Base-by-base conservation (phyloP, 495 filamentous ascomycete genomes). In the Hyaloscypha bicolor region DNA sequence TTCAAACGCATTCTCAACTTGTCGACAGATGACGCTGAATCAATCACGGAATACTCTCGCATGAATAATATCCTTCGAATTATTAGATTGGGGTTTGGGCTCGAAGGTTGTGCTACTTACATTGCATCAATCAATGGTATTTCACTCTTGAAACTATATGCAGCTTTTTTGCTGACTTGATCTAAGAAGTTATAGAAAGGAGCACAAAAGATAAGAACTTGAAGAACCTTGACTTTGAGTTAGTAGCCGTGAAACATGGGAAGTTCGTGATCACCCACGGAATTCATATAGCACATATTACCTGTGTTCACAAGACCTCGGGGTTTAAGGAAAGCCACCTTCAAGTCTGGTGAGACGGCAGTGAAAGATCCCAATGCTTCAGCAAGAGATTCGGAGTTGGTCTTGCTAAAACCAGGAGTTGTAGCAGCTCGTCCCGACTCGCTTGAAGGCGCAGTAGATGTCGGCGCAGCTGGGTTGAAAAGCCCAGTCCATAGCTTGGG, bases 211-310 rank as follows among this genome's bases (percentile, higher is more conserved):
- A 97, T 83, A 65, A 99, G 82, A 73, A 95, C 90, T 88, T 99
- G 95, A 60, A 99, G 81, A 75, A 97, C 88, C 93, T 97, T 25
- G 66, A 16, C 61, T 39, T 21, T 4, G 19, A 19, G 61, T 73
- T 32, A 74, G 65, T 29, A 33, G n/a, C 53, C 35, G 45, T 11
- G 55, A 55, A 52, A 29, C 52, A 25, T 11, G 11, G 29, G 21
- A 32, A 65, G 60, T 72, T 66, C 42, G 39, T 37, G 1, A 59
- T 51, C 19, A 65, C 92, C 81, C 85, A 98, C 95, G 55, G 95
- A 97, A 81, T 98, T 99, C 96, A 99, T 98, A 81, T 97, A 99
- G 79, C 95, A 99, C 93, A 98, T 95, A 74, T 99, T 99, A 9
- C 95, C 95, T 55, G 94, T 96, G 77, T 99, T 99, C 55, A 97